Base-by-base conservation (phyloP, 176 grass and related monocot genomes). In the Oryza coarctata region DNA sequence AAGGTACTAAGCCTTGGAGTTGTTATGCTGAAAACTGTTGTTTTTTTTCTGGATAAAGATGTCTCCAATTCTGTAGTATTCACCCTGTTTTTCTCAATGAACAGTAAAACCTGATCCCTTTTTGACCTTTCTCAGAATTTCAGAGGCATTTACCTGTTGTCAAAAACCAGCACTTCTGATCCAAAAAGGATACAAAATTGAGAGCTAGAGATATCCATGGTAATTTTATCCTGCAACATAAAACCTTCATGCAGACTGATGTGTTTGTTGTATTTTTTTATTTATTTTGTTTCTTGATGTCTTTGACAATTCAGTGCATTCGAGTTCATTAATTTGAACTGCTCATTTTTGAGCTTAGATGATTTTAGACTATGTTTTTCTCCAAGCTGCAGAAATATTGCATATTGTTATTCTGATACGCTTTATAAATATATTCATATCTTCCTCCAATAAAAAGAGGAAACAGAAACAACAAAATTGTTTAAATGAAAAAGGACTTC, bases 171-270 rank as follows among this genome's bases (percentile, higher is more conserved):
- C 66, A 31, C 55, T 88, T 88, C 86, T 84, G 70, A 89, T 34
- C 67, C 36, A 77, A 58, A 82, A 81, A 39, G 44, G 61, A 35
- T 12, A 8, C 1, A 40, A 58, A 7, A n/a, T 29, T 39, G 50
- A 30, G 66, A 61, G 34, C 31, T 71, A 73, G 65, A 74, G 73
- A 80, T 28, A 83, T 83, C 73, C 55, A 86, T 77, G 86, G 88
- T 94, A 94, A 38, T 34, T 23, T 64, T 81, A 80, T 70, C 66
- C 36, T 70, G 65, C 41, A 10, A 28, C 17, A 35, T 71, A 55
- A 5, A 76, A 33, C 68, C 39, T 81, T 58, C 38, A 30, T 70
- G 35, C 20, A 73, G 68, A 64, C 57, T 58, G 26, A 49, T 65
- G 66, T 70, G 29, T 55, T 41, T 62, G 57, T 50, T 26, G 11